Conservation (phyloP, 192 early-diverging fungal genomes). For the Coemansia sp. region DNA sequence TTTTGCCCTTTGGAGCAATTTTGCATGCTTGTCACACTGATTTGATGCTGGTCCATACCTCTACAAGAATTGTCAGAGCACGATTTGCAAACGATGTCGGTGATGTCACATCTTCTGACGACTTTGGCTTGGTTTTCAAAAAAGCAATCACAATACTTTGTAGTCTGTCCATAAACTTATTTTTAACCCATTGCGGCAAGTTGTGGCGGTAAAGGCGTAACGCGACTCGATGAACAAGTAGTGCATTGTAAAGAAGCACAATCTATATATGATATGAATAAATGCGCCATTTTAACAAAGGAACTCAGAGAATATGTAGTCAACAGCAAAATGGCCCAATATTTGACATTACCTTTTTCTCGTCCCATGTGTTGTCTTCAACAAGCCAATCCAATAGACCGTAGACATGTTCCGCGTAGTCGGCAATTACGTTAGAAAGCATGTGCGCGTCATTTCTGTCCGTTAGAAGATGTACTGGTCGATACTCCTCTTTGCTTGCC, state of each 20-base stretch:
- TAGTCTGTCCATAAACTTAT: conserved; percentile 25
- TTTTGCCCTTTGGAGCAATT: neutral
- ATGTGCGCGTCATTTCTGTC: neutral
- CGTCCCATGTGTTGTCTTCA: conserved; percentile 26
- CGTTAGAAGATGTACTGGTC: conserved; percentile 24
- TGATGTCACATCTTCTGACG: conserved; percentile 14
- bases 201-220: conserved; percentile 28
- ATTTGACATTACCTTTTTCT: conserved; percentile 30
- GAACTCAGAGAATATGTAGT: no score
- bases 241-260: conserved; percentile 32
- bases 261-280: conserved; percentile 15
- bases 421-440: conserved; percentile 8
- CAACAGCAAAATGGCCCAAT: no score
- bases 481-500: conserved; percentile 37
- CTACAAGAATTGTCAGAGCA: conserved; percentile 32
- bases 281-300: neutral
- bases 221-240: conserved; percentile 31
- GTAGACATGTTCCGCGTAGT: conserved; percentile 29
- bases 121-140: conserved; percentile 11
- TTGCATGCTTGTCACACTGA: no score
- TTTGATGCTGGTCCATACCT: conserved; percentile 17
- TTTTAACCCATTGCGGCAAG: conserved; percentile 5
- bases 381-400: conserved; percentile 28
- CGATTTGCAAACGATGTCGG: conserved; percentile 29
- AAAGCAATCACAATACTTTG: conserved; percentile 19